Evolutionary conservation across 2,329 filamentous ascomycete genomes (phyloP), one percentile per base, ranked within the genome.

Genomic region (Ascochyta viciae-villosae): DNA sequence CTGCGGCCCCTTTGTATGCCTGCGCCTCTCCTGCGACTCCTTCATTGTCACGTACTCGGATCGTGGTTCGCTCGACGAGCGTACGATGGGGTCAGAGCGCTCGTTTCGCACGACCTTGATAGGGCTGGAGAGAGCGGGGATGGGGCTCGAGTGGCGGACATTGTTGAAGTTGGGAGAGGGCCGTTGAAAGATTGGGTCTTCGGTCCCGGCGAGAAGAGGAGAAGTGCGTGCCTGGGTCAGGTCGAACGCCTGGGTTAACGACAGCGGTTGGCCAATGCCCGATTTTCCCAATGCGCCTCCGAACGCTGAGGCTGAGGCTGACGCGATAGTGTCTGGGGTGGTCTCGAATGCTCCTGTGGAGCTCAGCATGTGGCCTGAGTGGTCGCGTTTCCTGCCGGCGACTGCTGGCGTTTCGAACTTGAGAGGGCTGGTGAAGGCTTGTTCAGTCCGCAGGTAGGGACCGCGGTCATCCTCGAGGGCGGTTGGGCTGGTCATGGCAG

Each of bases 161-260:
- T 67, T 58, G 35, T 67, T 60, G 48, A 79, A 72, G 49, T 79
- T 78, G 6, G 80, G 80, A 16, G 78, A 81, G 3, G 79, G 80
- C 19, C 79, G 76, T 33, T 76, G 75, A 50, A 78, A 74, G 16
- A 80, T 65, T 1, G 77, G 72, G 58, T 82, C 79, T 15, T 79
- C 80, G n/a, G 64, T 70, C 3, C 58, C 68, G 51, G 75, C 75
- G 16, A 70, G 62, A 4, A 73, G 60, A 16, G 79, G 79, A 23
- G 80, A 81, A 0, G 80, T 81, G 16, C 70, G 71, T 22, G 75
- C 77, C 58, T 80, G 80, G 1, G 78, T 81, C 24, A 76, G 74
- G 45, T 77, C 72, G 62, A 81, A 82, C 12, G 77, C 68, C 54
- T 82, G 80, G 7, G 78, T 81, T 24, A 78, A 70, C 33, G 76